Evolutionary conservation across 2,329 filamentous ascomycete genomes (phyloP).

Genomic region (Talaromyces sp.): DNA sequence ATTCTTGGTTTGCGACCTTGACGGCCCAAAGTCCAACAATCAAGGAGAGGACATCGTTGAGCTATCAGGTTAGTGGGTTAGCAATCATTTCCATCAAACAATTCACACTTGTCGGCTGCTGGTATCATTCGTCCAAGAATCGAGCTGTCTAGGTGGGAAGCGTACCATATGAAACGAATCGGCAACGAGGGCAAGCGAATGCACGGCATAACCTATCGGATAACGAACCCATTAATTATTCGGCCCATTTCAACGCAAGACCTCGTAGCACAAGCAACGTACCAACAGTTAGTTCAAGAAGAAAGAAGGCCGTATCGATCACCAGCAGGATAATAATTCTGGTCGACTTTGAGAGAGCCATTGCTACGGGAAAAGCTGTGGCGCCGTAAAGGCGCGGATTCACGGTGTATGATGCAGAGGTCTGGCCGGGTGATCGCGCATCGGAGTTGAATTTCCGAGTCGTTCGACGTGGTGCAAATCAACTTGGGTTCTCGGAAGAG

Average conservation of each 20-base stretch:
- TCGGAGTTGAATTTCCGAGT: constrained; percentile 8
- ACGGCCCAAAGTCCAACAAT: constrained; percentile 94
- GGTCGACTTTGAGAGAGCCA: constrained; percentile 88
- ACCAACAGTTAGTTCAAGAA: constrained; percentile 79
- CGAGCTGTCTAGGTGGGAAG: constrained; percentile 16
- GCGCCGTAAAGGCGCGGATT: constrained; percentile 9
- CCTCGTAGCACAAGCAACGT: neutral
- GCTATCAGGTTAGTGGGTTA: constrained; percentile 44
- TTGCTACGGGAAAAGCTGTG: constrained; percentile 34
- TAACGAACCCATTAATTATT: neutral
- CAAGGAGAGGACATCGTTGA: constrained; percentile 96
- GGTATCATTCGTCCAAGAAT: neutral
- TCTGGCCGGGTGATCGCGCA: neutral
- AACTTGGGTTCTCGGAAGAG: neutral
- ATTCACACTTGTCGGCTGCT: constrained; percentile 2
- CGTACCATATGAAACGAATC: constrained; percentile 97
- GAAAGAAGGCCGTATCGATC: constrained; percentile 86
- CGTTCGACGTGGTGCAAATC: neutral
- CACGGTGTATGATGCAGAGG: neutral
- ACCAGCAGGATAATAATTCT: constrained; percentile 89
- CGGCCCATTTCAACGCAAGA: neutral
- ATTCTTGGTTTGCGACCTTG: constrained; percentile 76
- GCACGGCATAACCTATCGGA: constrained; percentile 66
- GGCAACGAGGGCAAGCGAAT: constrained; percentile 88
- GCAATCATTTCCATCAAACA: neutral